Base-by-base conservation (phyloP, 1,284 basidiomycete genomes). In the Austroboletus niveus region DNA sequence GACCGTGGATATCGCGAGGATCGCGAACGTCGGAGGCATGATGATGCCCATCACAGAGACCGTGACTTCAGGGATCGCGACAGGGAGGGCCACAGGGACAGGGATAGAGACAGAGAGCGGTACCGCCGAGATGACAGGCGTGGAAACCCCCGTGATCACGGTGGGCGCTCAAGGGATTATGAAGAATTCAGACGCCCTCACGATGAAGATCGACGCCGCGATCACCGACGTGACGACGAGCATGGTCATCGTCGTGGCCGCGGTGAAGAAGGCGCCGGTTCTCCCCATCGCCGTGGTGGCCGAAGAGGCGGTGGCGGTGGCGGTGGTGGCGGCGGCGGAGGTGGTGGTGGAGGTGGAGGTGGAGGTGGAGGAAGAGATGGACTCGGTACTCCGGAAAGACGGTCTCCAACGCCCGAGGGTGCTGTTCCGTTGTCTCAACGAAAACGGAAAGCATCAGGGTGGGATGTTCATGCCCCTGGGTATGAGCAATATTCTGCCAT, bases 391-490 rank as follows among this genome's bases (percentile, higher is more conserved):
- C 87, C 86, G 6, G 85, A 89, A 59, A 77, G 87, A 58, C 77
- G 93, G 58, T 94, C 91, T 4, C 95, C 95, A 8, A 99, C 96
- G 12, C 96, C 97, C 1, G 85, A 92, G 61, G 90, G 88, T 42
- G 84, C 85, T 11, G 74, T 86, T 30, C 89, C 92, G 2, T 73
- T 99, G 59, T 89, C 89, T 30, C 92, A 96, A 68, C 78, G 95
- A 53, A 86, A 85, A 64, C 78, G 94, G 27, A 90, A 91, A 64
- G 87, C 90, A 9, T 93, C 92, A 48, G 90, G 92, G 2, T 99
- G 97, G 96, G 94, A 99, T 71, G 88, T 97, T 27, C 87, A 92
- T 68, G 92, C 96, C 11, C 89, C 91, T 12, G 95, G 95, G 20
- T 99, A 97, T 60, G 95, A 98, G 65, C 89, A 92, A 61, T 93